Conservation (phyloP, 2,329 filamentous ascomycete species). For the Pseudogymnoascus verrucosus region DNA sequence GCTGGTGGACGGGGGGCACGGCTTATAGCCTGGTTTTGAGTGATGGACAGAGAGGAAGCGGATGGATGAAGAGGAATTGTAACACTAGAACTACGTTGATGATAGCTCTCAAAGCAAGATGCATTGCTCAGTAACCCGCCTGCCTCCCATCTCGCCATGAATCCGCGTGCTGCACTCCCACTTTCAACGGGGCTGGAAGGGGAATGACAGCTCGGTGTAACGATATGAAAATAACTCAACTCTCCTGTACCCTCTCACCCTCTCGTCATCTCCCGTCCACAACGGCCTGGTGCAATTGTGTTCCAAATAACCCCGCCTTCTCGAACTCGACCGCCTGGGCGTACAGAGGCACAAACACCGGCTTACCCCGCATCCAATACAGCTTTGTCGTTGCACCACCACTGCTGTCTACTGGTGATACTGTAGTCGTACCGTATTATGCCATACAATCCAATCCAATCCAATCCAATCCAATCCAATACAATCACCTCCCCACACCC, state of each 20-base stretch:
- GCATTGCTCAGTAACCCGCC: neutral
- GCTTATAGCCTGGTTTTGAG: neutral
- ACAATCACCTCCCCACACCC: neutral
- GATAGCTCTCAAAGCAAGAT: slow-evolving; percentile 4
- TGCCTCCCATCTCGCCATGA: neutral
- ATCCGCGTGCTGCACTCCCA: neutral
- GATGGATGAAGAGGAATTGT: neutral
- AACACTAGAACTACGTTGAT: neutral
- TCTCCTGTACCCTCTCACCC: neutral
- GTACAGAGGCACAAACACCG: neutral
- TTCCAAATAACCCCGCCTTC: neutral
- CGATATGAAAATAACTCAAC: neutral
- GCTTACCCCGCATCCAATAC: neutral
- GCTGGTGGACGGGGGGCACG: neutral
- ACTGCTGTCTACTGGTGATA: too few relatives aligned
- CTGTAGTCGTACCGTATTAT: neutral
- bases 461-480: too few relatives aligned
- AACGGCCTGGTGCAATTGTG: neutral
- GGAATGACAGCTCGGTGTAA: neutral
- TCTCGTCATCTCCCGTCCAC: neutral
- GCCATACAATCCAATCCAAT: neutral
- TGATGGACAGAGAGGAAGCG: neutral
- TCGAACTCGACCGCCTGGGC: neutral
- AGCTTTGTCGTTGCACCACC: neutral
- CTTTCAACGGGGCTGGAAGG: neutral